Evolutionary conservation across 495 filamentous ascomycete species (phyloP), one percentile per base, ranked within the genome.

Genomic region (Eremomyces bilateralis): DNA sequence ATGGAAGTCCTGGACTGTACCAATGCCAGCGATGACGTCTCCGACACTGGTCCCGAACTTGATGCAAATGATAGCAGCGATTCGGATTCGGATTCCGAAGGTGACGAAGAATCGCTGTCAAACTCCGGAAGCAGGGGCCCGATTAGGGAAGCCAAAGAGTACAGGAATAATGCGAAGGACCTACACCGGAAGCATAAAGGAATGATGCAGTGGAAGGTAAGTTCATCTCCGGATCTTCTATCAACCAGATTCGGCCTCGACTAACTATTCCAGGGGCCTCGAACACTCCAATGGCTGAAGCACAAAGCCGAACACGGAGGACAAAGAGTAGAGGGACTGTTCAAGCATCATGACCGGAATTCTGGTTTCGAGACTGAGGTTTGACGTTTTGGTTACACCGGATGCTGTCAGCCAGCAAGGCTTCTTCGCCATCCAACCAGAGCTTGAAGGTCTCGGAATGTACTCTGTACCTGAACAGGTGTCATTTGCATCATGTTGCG

Each of bases 1-100:
- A 64, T 73, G 53, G 69, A 77, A 44, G 69, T 72, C 6, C 52
- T 76, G 28, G 64, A 71, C 28, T 64, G 61, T 2, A 62, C 65
- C n/a, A 56, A 60, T 20, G 71, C 75, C 59, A 52, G 63, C 53
- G 53, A 52, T 21, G 55, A 40, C 3, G 41, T 38, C 35, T 22
- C 4, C 16, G 29, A 30, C 42, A n/a, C n/a, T n/a, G n/a, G n/a
- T n/a, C n/a, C n/a, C n/a, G 10, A 44, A 38, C 12, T 35, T 15
- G 5, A 42, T 48, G 30, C 4, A 50, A 10, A n/a, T 31, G 36
- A 13, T 21, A 33, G 10, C 16, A 35, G 33, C 19, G 10, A 8
- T 8, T 21, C 17, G 20, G 10, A 8, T 8, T 11, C 11, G 11
- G 13, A 11, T 6, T 8, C 8, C 30, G 6, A 6, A 10, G 32